A percentile compares a stretch with the other conserved stretches of the same genome.
These are phyloP conservation scores for Suhomyces tanzawaensis DNA, from an alignment of 805 yeast species.

Conservation along the genomic window DNA sequence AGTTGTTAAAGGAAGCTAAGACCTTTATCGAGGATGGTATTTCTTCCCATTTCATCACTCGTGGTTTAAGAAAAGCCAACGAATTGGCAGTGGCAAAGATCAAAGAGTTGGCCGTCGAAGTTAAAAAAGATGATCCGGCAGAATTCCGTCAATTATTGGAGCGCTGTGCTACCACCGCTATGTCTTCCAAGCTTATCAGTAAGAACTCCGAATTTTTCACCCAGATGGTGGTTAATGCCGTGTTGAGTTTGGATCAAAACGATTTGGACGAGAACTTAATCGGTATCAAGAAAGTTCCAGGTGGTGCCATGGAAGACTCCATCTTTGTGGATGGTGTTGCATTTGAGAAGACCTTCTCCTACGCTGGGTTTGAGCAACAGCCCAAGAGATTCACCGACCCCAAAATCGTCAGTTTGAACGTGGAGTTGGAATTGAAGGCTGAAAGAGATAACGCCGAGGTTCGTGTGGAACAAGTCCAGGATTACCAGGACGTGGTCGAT, in stretches of 20 bases:
- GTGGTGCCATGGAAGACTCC: constrained; percentile 96
- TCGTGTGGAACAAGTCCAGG: constrained; percentile 87
- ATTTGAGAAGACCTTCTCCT: constrained; percentile 93
- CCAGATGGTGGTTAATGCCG: constrained; percentile 96
- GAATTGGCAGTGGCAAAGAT: constrained; percentile 71
- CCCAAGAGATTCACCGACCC: constrained; percentile 84
- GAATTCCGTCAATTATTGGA: constrained; percentile 72
- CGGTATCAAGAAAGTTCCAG: constrained; percentile 92
- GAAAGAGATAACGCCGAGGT: constrained; percentile 99
- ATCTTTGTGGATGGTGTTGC: constrained; percentile 91
- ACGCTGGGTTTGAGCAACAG: constrained; percentile 98
- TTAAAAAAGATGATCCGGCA: constrained; percentile 47
- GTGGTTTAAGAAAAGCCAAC: constrained; percentile 84
- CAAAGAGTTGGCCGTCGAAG: constrained; percentile 70
- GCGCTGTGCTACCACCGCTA: constrained; percentile 94
- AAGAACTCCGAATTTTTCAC: constrained; percentile 88
- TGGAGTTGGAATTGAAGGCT: constrained; percentile 94
- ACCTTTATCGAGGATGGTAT: constrained; percentile 94
- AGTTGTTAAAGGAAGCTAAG: constrained; percentile 86
- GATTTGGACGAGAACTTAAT: constrained; percentile 86
- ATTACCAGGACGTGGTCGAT: constrained; percentile 94
- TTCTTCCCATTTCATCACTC: constrained; percentile 81
- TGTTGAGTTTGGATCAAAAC: constrained; percentile 75
- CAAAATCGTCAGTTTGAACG: constrained; percentile 78
- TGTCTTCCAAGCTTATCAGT: constrained; percentile 91